Evolutionary conservation across 179 eudicot genomes (phyloP).

Genomic region (Beta corolliflora): DNA sequence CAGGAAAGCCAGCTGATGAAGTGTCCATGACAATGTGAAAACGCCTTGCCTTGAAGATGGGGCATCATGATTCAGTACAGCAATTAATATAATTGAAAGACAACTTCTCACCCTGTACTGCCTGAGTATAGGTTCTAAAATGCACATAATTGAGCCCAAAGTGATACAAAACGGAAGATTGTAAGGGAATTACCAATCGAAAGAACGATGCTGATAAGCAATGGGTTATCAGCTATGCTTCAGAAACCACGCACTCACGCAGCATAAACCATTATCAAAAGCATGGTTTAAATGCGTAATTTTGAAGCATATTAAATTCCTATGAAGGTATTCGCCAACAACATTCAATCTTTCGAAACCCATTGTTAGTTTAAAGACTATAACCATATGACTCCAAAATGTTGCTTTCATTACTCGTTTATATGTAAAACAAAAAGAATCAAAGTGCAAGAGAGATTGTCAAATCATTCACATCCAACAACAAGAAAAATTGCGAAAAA

Average conservation of each 20-base stretch:
- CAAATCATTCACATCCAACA: too few relatives aligned
- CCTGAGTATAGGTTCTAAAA: background rate
- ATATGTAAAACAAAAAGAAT: too few relatives aligned
- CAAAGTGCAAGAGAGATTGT: too few relatives aligned
- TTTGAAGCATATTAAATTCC: too few relatives aligned
- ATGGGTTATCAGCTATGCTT: background rate
- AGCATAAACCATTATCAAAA: too few relatives aligned
- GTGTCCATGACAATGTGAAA: constrained; percentile 32
- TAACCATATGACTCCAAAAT: too few relatives aligned
- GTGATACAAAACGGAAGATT: background rate
- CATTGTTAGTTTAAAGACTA: too few relatives aligned
- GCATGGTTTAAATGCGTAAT: too few relatives aligned
- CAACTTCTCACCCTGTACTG: background rate
- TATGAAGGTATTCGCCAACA: background rate
- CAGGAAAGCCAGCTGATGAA: constrained; percentile 44
- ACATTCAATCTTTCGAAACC: too few relatives aligned
- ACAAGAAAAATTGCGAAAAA: too few relatives aligned
- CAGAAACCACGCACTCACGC: background rate
- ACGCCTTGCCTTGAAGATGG: constrained; percentile 1
- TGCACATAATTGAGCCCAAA: background rate
- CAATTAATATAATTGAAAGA: background rate
- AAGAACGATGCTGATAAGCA: background rate
- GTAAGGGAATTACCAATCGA: background rate
- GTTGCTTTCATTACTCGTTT: too few relatives aligned
- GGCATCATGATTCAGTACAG: background rate